Evolutionary conservation across 345 rosid genomes (phyloP).

Genomic region (Cardiospermum halicacabum): DNA sequence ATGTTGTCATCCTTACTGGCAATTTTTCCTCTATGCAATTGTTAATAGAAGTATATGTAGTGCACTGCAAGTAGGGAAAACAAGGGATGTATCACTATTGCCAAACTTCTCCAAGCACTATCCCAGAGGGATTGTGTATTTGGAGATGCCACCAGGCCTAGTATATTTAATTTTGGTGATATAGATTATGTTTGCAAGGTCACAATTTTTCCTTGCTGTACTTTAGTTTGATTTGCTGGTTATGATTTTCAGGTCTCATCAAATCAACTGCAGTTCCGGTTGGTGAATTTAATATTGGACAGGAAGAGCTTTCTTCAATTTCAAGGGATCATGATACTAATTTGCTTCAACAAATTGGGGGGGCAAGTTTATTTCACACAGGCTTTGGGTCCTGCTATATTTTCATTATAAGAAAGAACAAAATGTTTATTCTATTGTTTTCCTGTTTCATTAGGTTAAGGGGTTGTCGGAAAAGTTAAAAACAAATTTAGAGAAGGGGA

Average conservation of each 20-base stretch:
- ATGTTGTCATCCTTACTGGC: neutral
- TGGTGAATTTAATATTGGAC: slow-evolving; percentile 66
- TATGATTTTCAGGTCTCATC: slow-evolving; percentile 30
- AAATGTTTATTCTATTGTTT: neutral
- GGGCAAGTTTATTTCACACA: slow-evolving; percentile 48
- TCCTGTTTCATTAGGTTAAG: slow-evolving; percentile 44
- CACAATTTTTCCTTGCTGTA: neutral
- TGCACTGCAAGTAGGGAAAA: too few species aligned
- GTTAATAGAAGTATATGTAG: too few species aligned
- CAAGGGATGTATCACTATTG: too few species aligned
- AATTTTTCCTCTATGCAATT: neutral
- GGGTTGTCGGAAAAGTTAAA: slow-evolving; percentile 60
- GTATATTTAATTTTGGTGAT: neutral
- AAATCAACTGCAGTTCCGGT: slow-evolving; percentile 27
- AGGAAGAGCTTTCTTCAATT: slow-evolving; percentile 62
- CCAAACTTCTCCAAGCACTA: too few species aligned
- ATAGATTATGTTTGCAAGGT: neutral
- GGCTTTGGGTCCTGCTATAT: slow-evolving; percentile 12
- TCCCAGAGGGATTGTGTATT: too few species aligned
- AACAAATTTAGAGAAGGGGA: slow-evolving; percentile 75
- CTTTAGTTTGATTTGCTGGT: slow-evolving; percentile 12
- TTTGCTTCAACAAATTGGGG: slow-evolving; percentile 63
- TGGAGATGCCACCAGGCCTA: too few species aligned
- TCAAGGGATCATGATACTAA: slow-evolving; percentile 65
- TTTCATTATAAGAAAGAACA: slow-evolving; percentile 1